Evolutionary conservation across 2,329 filamentous ascomycete species (phyloP).

Genomic region (Aspergillus calidoustus): DNA sequence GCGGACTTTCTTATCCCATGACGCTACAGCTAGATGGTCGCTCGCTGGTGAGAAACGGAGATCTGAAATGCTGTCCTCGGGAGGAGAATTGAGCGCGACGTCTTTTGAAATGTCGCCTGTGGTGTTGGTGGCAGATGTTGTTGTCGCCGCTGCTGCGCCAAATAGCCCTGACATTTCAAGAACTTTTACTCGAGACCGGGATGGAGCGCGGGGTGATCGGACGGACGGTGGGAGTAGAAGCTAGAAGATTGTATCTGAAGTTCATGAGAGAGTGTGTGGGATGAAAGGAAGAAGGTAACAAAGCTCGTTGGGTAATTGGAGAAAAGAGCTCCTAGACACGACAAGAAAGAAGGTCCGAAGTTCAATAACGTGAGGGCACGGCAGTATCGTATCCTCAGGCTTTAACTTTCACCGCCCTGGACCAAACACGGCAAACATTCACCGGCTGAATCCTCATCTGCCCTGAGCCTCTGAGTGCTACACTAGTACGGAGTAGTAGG

Average conservation of each 20-base stretch:
- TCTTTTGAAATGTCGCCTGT: slow-evolving; percentile 91
- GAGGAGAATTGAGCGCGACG: slow-evolving; percentile 75
- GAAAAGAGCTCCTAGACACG: neutral
- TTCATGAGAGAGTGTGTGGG: neutral
- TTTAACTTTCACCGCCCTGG: slow-evolving; percentile 1
- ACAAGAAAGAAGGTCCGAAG: slow-evolving; percentile 5
- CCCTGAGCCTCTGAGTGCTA: too few relatives aligned
- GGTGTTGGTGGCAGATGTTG: slow-evolving; percentile 65
- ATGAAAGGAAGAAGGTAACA: neutral
- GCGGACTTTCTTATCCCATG: slow-evolving; percentile 97
- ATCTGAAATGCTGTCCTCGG: slow-evolving; percentile 87
- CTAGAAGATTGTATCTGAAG: slow-evolving; percentile 1
- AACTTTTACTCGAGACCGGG: slow-evolving; percentile 20
- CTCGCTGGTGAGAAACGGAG: slow-evolving; percentile 76
- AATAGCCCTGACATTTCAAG: slow-evolving; percentile 54
- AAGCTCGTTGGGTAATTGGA: neutral
- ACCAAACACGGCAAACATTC: slow-evolving; percentile 9
- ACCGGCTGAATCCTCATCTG: neutral
- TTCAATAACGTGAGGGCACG: neutral
- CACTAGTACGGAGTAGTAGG: too few relatives aligned
- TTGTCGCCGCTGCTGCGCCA: slow-evolving; percentile 56
- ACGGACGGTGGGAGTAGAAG: neutral
- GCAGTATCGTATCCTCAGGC: slow-evolving; percentile 12
- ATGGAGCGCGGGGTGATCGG: neutral
- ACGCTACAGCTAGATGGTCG: slow-evolving; percentile 86